phyloP scores from a whole-genome alignment of 1,139 yeast species.

The Candida sp. region DNA sequence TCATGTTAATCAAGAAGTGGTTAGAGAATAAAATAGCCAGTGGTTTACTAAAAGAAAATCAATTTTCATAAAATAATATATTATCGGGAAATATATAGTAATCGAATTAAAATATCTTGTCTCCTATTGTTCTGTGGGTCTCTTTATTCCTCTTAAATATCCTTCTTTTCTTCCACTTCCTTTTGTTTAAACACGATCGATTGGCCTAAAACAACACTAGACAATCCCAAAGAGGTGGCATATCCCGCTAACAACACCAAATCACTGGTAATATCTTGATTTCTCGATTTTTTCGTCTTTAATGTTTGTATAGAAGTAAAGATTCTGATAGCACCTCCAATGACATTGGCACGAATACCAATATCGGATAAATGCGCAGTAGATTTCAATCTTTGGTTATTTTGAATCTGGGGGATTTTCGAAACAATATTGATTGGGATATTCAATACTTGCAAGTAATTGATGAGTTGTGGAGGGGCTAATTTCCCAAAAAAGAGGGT shows the following conservation, averaged over 20 bases:
- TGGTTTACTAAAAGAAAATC: too few relatives aligned
- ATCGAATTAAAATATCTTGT: too few relatives aligned
- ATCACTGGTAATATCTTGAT: conserved; percentile 15
- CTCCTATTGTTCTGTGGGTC: too few relatives aligned
- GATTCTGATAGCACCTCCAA: conserved; percentile 55
- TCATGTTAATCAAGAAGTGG: too few relatives aligned
- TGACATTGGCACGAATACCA: conserved; percentile 51
- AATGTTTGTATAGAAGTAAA: conserved; percentile 49
- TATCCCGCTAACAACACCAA: conserved; percentile 34
- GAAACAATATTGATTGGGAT: conserved; percentile 53
- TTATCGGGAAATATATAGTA: too few relatives aligned
- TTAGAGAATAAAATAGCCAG: too few relatives aligned
- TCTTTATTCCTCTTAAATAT: not conserved
- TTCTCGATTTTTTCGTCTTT: conserved; percentile 17
- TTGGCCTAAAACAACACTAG: conserved; percentile 32
- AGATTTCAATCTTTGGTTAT: conserved; percentile 44
- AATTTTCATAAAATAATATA: too few relatives aligned
- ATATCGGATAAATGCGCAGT: conserved; percentile 54
- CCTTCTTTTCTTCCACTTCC: conserved; percentile 9
- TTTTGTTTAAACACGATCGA: conserved; percentile 21
- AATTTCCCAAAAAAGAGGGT: conserved; percentile 27
- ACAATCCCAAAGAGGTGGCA: conserved; percentile 28
- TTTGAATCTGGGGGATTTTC: conserved; percentile 54
- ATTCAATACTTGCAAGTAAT: conserved; percentile 43
- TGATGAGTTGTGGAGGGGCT: conserved; percentile 29